Evolutionary conservation across 768 basidiomycete genomes (phyloP).

Genomic region (Leccinum imitatum): DNA sequence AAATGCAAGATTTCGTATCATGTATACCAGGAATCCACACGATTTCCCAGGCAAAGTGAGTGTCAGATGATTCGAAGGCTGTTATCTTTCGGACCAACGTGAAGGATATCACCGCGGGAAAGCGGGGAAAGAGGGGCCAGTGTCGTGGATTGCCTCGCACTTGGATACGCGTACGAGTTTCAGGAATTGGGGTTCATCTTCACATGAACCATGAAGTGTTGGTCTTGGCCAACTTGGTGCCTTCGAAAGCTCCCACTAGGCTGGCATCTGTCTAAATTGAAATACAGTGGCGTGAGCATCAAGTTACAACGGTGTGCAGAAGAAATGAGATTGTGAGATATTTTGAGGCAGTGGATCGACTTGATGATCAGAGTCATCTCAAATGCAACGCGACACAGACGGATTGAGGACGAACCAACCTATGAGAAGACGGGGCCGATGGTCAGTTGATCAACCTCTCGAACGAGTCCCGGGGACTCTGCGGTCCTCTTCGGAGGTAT

Average conservation of each 20-base stretch:
- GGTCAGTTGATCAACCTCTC: neutral
- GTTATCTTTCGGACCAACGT: constrained; percentile 4
- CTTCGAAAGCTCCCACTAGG: neutral
- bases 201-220: constrained; percentile 5
- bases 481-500: neutral
- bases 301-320: neutral
- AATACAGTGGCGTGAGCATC: neutral
- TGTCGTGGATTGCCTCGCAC: neutral
- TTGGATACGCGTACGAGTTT: neutral
- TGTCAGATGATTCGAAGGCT: constrained; percentile 17
- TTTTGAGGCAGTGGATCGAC: neutral
- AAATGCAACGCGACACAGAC: neutral
- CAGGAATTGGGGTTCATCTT: neutral
- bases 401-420: neutral
- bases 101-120: neutral
- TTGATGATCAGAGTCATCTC: neutral
- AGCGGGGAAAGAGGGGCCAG: neutral
- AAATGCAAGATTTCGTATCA: neutral
- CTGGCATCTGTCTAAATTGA: neutral
- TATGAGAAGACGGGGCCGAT: neutral
- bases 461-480: neutral
- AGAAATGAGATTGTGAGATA: no score
- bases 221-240: neutral
- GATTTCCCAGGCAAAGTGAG: neutral
- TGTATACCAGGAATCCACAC: neutral